phyloP scores from a whole-genome alignment of 2,329 filamentous ascomycete species.

The Xylaria sp. region DNA sequence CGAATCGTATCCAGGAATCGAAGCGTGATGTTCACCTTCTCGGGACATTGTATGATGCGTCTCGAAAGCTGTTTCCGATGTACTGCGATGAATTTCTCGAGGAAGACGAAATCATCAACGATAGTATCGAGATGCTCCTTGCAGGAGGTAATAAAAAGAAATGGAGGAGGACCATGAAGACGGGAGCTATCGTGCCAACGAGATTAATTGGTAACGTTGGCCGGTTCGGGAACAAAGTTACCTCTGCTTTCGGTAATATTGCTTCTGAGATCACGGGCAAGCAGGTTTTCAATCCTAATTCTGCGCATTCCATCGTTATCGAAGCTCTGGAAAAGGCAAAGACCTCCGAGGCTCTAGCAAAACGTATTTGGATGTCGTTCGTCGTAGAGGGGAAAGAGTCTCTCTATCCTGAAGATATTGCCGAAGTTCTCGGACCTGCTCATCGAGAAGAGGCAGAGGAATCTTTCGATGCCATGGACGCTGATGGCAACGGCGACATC shows the following conservation, averaged over 20 bases:
- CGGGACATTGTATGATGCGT: slow-evolving; percentile 88
- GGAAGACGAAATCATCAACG: slow-evolving; percentile 91
- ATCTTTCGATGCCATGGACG: slow-evolving; percentile 82
- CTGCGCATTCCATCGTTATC: slow-evolving; percentile 87
- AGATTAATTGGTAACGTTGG: slow-evolving; percentile 79
- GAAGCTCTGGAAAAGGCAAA: slow-evolving; percentile 86
- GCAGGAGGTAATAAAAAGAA: slow-evolving; percentile 66
- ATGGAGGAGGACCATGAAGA: slow-evolving; percentile 53
- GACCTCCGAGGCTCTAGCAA: slow-evolving; percentile 91
- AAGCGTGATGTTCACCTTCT: slow-evolving; percentile 87
- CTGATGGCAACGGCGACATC: slow-evolving; percentile 92
- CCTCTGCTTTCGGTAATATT: slow-evolving; percentile 90
- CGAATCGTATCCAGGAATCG: slow-evolving; percentile 84
- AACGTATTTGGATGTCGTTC: slow-evolving; percentile 97
- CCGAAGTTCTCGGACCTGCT: slow-evolving; percentile 83
- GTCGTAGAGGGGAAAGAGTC: slow-evolving; percentile 88
- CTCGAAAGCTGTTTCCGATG: slow-evolving; percentile 86
- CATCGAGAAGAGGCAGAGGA: slow-evolving; percentile 84
- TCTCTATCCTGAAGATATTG: slow-evolving; percentile 81
- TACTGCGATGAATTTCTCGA: slow-evolving; percentile 91
- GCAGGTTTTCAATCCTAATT: slow-evolving; percentile 92
- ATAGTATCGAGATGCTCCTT: slow-evolving; percentile 78
- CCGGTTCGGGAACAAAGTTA: slow-evolving; percentile 90
- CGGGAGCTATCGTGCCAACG: slow-evolving; percentile 78
- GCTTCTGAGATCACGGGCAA: slow-evolving; percentile 96